phyloP scores from a whole-genome alignment of 257 asterid species.

The Solanum dulcamara region DNA sequence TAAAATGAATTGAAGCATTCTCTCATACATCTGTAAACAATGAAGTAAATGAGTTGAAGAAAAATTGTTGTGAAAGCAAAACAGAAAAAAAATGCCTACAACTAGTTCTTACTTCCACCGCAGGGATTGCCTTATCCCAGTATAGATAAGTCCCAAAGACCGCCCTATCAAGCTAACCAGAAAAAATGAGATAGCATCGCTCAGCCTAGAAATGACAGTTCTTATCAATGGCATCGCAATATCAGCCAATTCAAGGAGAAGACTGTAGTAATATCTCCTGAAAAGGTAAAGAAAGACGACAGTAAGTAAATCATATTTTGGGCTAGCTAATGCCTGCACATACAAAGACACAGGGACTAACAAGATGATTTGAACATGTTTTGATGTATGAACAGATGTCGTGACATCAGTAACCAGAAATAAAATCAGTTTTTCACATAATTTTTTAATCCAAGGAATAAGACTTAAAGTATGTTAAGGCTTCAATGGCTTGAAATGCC shows the following conservation, averaged over 20 bases:
- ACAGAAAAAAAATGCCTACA: neutral
- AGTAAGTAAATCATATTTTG: neutral
- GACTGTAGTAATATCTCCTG: slow-evolving; percentile 88
- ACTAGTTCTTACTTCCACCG: slow-evolving; percentile 47
- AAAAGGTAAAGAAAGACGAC: slow-evolving; percentile 5
- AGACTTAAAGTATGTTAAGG: neutral
- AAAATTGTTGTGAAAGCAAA: neutral
- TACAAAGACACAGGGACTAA: neutral
- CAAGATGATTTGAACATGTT: neutral
- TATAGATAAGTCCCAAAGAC: slow-evolving; percentile 84
- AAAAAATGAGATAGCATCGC: slow-evolving; percentile 85
- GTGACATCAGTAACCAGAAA: neutral
- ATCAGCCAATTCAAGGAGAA: slow-evolving; percentile 73
- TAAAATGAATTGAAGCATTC: neutral
- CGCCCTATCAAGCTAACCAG: slow-evolving; percentile 80
- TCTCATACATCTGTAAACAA: neutral
- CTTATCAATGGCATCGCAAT: slow-evolving; percentile 62
- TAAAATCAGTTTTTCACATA: neutral
- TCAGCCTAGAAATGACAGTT: slow-evolving; percentile 45
- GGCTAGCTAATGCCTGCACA: neutral
- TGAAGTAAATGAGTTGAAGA: no score
- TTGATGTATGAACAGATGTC: neutral
- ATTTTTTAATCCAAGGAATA: neutral
- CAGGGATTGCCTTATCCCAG: slow-evolving; percentile 87
- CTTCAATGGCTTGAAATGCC: neutral